Conservation (phyloP, 345 rosid species). For the Sonneratia alba region DNA sequence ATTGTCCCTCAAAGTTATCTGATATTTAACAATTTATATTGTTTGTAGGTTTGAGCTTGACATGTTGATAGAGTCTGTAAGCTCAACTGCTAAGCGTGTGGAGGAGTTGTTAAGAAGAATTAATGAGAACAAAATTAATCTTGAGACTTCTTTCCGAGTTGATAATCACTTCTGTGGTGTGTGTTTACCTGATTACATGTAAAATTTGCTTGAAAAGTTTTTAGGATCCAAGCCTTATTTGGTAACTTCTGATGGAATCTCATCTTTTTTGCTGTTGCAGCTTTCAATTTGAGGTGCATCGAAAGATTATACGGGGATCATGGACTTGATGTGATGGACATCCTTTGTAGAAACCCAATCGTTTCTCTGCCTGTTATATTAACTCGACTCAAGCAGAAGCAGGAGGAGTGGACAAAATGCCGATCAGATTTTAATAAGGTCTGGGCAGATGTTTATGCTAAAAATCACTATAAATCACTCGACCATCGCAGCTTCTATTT, state of each 20-base stretch:
- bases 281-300: slow-evolving; percentile 73
- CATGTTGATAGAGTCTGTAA: slow-evolving; percentile 91
- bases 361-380: slow-evolving; percentile 75
- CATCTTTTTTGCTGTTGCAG: slow-evolving; percentile 29
- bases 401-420: slow-evolving; percentile 90
- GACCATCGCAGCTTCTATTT: slow-evolving; percentile 99
- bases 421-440: slow-evolving; percentile 89
- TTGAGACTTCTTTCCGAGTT: slow-evolving; percentile 41
- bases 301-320: slow-evolving; percentile 97
- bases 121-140: slow-evolving; percentile 47
- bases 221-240: background rate
- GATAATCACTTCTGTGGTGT: slow-evolving; percentile 77
- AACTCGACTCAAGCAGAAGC: slow-evolving; percentile 87
- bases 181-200: slow-evolving; percentile 16
- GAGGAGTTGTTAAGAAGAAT: slow-evolving; percentile 67
- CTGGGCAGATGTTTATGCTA: slow-evolving; percentile 90
- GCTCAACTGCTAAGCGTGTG: slow-evolving; percentile 68
- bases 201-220: background rate
- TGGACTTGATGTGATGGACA: slow-evolving; percentile 90
- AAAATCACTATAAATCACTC: slow-evolving; percentile 91
- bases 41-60: slow-evolving; percentile 85
- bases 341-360: slow-evolving; percentile 72
- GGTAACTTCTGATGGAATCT: background rate
- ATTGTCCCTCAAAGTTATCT: background rate
- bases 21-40: background rate